phyloP scores from a whole-genome alignment of 2,329 filamentous ascomycete species.

The Cyphellophora attinorum region DNA sequence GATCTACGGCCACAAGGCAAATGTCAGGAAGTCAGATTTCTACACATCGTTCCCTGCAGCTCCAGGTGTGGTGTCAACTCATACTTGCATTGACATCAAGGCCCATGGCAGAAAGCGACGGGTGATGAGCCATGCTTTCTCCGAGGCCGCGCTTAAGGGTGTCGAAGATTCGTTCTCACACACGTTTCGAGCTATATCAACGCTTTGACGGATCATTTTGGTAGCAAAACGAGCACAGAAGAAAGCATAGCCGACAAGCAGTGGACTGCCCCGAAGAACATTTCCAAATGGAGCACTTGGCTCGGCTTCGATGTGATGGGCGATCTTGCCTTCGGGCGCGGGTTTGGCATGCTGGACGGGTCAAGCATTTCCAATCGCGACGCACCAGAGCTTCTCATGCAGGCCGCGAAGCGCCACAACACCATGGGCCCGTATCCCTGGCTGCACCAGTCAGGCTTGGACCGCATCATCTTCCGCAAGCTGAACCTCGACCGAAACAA shows the following conservation, averaged over 20 bases:
- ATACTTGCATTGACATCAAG: conserved; percentile 17
- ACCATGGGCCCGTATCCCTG: conserved; percentile 12
- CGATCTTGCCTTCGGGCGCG: conserved; percentile 30
- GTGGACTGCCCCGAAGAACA: conserved; percentile 21
- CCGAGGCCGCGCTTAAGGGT: conserved; percentile 21
- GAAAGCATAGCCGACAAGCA: conserved; percentile 2
- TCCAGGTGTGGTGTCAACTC: conserved; percentile 19
- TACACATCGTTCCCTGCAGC: conserved; percentile 7
- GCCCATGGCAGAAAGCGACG: conserved; percentile 19
- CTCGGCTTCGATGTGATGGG: conserved; percentile 33
- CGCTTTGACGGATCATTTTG: conserved; percentile 9
- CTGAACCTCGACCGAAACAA: background rate
- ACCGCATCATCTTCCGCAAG: conserved; percentile 7
- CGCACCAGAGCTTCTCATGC: conserved; percentile 11
- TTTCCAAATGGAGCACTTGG: conserved; percentile 26
- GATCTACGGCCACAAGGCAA: conserved; percentile 27
- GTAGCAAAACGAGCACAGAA: conserved; percentile 9
- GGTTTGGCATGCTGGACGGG: conserved; percentile 21
- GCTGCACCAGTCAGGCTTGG: conserved; percentile 13
- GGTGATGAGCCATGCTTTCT: conserved; percentile 24
- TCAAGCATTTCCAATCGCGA: conserved; percentile 7
- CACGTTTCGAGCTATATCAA: conserved; percentile 6
- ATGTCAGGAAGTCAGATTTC: conserved; percentile 23
- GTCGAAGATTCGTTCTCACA: conserved; percentile 13
- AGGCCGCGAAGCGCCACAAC: conserved; percentile 2